Conservation (phyloP, 306 rosid genomes). For the Prosopis cineraria region DNA sequence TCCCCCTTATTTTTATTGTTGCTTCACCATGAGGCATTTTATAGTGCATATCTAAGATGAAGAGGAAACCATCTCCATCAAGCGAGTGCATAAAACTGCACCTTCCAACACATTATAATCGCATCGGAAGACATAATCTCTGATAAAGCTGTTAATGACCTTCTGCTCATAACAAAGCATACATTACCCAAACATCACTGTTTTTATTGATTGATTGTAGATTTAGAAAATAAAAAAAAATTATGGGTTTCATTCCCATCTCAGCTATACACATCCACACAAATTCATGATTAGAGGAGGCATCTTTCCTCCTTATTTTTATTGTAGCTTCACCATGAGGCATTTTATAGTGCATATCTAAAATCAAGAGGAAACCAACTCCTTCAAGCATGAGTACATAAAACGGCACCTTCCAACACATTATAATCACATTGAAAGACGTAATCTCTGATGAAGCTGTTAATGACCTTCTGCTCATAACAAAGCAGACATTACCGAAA, state of each 20-base stretch:
- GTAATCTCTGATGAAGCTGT: conserved; percentile 24
- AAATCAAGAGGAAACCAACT: conserved; percentile 19
- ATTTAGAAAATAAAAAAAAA: conserved; percentile 1
- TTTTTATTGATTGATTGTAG: background rate
- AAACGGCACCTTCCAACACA: conserved; percentile 25
- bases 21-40: conserved; percentile 17
- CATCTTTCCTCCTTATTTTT: conserved; percentile 21
- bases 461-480: conserved; percentile 19
- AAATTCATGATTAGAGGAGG: conserved; percentile 19
- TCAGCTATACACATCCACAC: background rate
- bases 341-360: conserved; percentile 8
- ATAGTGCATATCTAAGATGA: conserved; percentile 12
- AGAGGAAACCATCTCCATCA: conserved; percentile 21
- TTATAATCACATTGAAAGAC: conserved; percentile 10
- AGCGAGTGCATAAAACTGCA: conserved; percentile 8
- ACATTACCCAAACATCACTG: conserved; percentile 30
- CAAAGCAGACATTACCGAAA: conserved; percentile 35
- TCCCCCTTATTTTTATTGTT: conserved; percentile 27
- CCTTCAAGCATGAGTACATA: conserved; percentile 19
- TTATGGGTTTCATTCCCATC: conserved; percentile 25
- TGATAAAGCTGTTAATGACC: conserved; percentile 19
- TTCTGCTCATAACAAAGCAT: conserved; percentile 29
- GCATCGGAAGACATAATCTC: conserved; percentile 15
- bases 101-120: conserved; percentile 26
- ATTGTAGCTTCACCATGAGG: conserved; percentile 27